A percentile compares a stretch with the other conserved stretches of the same genome.
Conservation (phyloP, 2,329 filamentous ascomycete genomes). For the Clarireedia monteithiana region DNA sequence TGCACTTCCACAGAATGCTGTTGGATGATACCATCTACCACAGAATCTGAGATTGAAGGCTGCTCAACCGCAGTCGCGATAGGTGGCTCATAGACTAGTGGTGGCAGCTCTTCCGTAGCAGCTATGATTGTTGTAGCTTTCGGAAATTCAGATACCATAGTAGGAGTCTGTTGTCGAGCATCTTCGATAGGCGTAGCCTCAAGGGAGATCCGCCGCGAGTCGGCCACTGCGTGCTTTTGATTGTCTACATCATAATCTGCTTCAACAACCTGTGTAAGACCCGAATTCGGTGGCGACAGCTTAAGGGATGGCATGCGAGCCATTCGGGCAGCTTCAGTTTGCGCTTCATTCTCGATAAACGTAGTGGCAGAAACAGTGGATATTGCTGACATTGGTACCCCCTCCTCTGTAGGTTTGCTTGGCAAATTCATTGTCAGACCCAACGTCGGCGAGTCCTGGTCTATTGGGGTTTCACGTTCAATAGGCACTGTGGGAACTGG, state of each 20-base stretch:
- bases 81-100: not conserved
- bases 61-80: not conserved
- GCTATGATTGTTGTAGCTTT: conserved; percentile 13
- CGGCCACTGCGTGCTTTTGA: not conserved
- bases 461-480: conserved; percentile 5
- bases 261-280: not conserved
- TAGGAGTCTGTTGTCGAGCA: not conserved
- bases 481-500: not conserved
- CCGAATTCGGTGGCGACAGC: not conserved
- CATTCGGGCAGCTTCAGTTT: conserved; percentile 42
- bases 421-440: conserved; percentile 47
- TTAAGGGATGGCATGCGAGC: conserved; percentile 14
- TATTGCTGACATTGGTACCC: conserved; percentile 48
- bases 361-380: conserved; percentile 55
- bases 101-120: not conserved
- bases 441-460: conserved; percentile 56
- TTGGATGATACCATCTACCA: not conserved
- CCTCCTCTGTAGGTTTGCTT: conserved; percentile 47
- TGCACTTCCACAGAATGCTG: not conserved
- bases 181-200: conserved; percentile 20
- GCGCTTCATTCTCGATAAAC: conserved; percentile 66
- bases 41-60: not conserved
- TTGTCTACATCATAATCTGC: conserved; percentile 7
- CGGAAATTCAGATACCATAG: not conserved
- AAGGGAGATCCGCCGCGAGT: conserved; percentile 24